These are phyloP conservation scores for Staphylotrichum longicolle DNA, from an alignment of 495 filamentous ascomycete genomes.

Conservation along the genomic window DNA sequence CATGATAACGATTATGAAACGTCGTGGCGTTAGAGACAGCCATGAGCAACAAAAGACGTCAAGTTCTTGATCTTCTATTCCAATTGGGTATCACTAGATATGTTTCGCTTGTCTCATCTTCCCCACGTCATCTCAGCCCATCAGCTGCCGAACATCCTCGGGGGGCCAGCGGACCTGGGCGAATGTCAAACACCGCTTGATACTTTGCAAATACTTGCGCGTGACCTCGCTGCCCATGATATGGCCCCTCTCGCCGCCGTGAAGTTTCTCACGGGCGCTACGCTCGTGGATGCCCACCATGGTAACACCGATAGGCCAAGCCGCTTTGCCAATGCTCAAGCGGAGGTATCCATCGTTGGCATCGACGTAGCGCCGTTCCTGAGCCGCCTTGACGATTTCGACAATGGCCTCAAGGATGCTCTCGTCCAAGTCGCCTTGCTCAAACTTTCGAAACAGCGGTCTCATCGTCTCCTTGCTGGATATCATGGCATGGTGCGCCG, in stretches of 20 bases:
- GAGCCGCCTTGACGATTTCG: conserved; percentile 90
- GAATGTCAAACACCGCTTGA: conserved; percentile 95
- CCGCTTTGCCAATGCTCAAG: conserved; percentile 95
- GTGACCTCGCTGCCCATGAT: conserved; percentile 97
- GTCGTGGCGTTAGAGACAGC: not conserved
- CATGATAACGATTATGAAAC: not conserved
- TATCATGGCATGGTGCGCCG: conserved; percentile 73
- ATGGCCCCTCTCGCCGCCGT: conserved; percentile 87
- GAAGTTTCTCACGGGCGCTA: conserved; percentile 89
- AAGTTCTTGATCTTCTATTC: not conserved
- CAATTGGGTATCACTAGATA: conserved; percentile 18
- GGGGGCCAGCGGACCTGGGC: conserved; percentile 96
- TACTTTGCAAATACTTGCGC: conserved; percentile 93
- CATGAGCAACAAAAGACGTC: not conserved
- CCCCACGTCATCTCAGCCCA: conserved; percentile 63
- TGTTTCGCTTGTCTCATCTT: not conserved
- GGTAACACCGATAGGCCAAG: conserved; percentile 98
- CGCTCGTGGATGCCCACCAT: conserved; percentile 99
- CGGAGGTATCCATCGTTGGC: conserved; percentile 93
- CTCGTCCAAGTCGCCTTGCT: conserved; percentile 72
- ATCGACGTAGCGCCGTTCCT: conserved; percentile 88
- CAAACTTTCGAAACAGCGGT: conserved; percentile 87
- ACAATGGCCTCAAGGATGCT: conserved; percentile 77
- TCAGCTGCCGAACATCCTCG: conserved; percentile 86
- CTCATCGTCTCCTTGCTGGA: conserved; percentile 81